Evolutionary conservation across 257 asterid species (phyloP).

Genomic region (Buddleja alternifolia): DNA sequence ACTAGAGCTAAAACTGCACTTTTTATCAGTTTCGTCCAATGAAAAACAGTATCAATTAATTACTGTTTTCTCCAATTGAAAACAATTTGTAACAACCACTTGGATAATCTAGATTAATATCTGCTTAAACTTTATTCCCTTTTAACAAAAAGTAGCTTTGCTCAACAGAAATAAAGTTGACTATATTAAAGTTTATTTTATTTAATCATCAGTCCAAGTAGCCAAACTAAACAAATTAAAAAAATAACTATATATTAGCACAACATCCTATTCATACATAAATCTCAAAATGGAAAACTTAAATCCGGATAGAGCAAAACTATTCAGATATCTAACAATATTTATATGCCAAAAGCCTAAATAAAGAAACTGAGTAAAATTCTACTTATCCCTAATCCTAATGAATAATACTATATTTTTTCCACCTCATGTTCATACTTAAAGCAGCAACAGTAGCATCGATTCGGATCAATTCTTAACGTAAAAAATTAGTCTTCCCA

Average conservation of each 20-base stretch:
- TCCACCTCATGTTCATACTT: background rate
- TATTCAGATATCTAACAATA: background rate
- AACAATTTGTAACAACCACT: conserved; percentile 5
- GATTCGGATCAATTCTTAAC: background rate
- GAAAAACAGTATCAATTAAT: background rate
- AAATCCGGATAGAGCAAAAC: too few species aligned
- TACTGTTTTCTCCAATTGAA: background rate
- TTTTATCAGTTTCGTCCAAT: conserved; percentile 17
- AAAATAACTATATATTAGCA: too few species aligned
- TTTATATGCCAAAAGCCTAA: background rate
- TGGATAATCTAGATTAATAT: background rate
- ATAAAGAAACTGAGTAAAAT: background rate
- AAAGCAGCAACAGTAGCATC: conserved; percentile 18
- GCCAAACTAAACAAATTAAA: background rate
- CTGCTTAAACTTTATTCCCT: conserved; percentile 15
- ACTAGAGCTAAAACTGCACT: conserved; percentile 17
- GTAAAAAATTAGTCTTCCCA: conserved; percentile 13
- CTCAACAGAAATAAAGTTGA: background rate
- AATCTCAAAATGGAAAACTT: too few species aligned
- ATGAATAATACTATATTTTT: background rate
- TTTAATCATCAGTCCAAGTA: background rate
- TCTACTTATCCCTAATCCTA: conserved; percentile 22
- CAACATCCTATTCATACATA: too few species aligned
- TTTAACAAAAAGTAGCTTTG: background rate
- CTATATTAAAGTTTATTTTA: background rate